Base-by-base conservation (phyloP, 164 flowering plant species). In the Stephania japonica region DNA sequence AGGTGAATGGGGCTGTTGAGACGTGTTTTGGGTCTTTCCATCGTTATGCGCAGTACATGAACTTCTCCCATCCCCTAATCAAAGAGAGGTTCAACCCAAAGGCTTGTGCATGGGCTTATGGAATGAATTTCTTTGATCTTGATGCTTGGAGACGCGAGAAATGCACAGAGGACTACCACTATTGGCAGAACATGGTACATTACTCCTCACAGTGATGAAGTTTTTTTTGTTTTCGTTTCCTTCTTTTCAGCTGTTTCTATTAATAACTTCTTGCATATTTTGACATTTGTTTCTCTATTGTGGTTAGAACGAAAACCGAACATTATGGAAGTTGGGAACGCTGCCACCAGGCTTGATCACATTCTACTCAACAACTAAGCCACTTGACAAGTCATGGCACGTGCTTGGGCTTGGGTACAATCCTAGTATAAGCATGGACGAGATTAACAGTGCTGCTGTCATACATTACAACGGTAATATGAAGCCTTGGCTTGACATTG, bases 341-440 rank as follows among this genome's bases (percentile, higher is more conserved):
- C 42, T 70, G 25, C 65, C 73, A 59, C 73, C 73, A 23, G 73
- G 73, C 42, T 42, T 70, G 16, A 79, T 79, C 75, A 79, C 82
- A 26, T 79, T 76, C 71, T 79, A 79, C 74, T 76, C 79, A 7
- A 79, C 82, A 12, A 76, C 79, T 42, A 76, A 73, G 69, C 79
- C 82, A 27, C 70, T 79, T 61, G 79, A 79, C 75, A 79, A 79
- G 62, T 79, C 82, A 0, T 79, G 82, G 82, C 82, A 79, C 49
- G 79, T 79, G 19, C 77, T 79, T 25, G 77, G 79, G 42, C 79
- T 79, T 56, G 79, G 82, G 11, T 79, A 79, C 62, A 79, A 79
- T 42, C 82, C 82, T 21, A 79, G 79, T 67, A 79, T 79, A 42
- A 73, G 75, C 77, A 76, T 73, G 79, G 79, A 79, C 5, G 77